These are phyloP conservation scores for Pulveroboletus sp. DNA, from an alignment of 768 basidiomycete species.

Conservation along the genomic window DNA sequence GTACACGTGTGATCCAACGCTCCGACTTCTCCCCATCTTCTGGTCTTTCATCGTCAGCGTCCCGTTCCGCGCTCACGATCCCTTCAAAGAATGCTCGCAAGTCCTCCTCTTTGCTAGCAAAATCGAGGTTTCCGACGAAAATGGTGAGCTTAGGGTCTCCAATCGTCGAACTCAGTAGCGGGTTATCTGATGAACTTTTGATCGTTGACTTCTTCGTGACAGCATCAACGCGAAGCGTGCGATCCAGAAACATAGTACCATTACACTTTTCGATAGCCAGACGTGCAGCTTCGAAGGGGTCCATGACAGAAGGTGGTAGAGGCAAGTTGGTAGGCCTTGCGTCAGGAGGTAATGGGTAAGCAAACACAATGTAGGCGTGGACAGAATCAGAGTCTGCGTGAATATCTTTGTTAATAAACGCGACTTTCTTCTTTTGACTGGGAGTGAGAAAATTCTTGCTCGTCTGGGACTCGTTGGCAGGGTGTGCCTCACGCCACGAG, in stretches of 20 bases:
- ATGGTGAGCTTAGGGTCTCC: constrained; percentile 76
- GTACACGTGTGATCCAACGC: constrained; percentile 77
- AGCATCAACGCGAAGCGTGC: constrained; percentile 75
- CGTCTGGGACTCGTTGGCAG: constrained; percentile 39
- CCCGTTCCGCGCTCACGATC: constrained; percentile 64
- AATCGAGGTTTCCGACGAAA: constrained; percentile 93
- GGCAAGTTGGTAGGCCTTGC: constrained; percentile 47
- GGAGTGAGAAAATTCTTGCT: constrained; percentile 72
- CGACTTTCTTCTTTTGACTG: constrained; percentile 86
- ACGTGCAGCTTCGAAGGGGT: constrained; percentile 68
- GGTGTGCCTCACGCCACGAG: constrained; percentile 48
- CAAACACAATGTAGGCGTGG: constrained; percentile 91
- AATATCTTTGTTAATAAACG: constrained; percentile 90
- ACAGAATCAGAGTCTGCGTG: constrained; percentile 71
- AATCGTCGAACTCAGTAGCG: constrained; percentile 20
- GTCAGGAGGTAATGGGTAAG: constrained; percentile 49
- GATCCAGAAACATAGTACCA: constrained; percentile 68
- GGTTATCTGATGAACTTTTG: constrained; percentile 13
- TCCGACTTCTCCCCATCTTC: constrained; percentile 34
- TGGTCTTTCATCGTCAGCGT: constrained; percentile 38
- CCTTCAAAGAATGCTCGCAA: constrained; percentile 83
- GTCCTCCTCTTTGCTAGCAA: constrained; percentile 87
- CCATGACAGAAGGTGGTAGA: constrained; percentile 44
- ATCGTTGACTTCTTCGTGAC: constrained; percentile 38
- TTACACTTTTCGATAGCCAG: constrained; percentile 57